phyloP scores from a whole-genome alignment of 768 basidiomycete genomes.

The Russula sp. region DNA sequence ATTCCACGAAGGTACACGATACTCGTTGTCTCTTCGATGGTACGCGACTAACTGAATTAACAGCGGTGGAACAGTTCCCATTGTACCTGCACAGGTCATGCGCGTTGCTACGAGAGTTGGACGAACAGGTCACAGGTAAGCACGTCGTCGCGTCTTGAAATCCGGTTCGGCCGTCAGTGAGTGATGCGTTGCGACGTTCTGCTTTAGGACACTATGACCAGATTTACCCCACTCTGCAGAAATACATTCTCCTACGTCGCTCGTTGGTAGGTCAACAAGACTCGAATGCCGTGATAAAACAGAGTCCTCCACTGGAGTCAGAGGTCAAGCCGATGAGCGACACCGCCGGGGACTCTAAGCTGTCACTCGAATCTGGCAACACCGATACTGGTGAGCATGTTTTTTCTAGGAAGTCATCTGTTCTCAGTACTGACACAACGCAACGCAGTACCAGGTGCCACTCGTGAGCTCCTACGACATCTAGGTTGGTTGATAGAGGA shows the following conservation, averaged over 20 bases:
- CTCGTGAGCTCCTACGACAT: slow-evolving; percentile 10
- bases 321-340: neutral
- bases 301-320: neutral
- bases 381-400: neutral
- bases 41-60: neutral
- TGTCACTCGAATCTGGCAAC: neutral
- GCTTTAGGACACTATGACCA: slow-evolving; percentile 12
- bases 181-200: neutral
- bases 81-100: slow-evolving; percentile 20
- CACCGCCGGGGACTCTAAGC: neutral
- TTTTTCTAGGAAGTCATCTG: neutral
- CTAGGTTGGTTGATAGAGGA: slow-evolving; percentile 20
- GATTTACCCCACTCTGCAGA: slow-evolving; percentile 12
- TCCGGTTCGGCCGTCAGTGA: too few species aligned
- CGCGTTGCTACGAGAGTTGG: slow-evolving; percentile 18
- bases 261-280: neutral
- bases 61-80: slow-evolving; percentile 20
- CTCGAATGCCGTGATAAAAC: neutral
- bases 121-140: slow-evolving; percentile 18
- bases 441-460: neutral
- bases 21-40: neutral
- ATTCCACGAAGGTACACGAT: slow-evolving; percentile 14
- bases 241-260: slow-evolving; percentile 14
- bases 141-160: neutral
- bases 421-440: neutral